Percentiles rank a stretch among this genome's conserved stretches.
These are phyloP conservation scores for Aristolochia contorta DNA, from an alignment of 164 flowering plant species.

Conservation along the genomic window DNA sequence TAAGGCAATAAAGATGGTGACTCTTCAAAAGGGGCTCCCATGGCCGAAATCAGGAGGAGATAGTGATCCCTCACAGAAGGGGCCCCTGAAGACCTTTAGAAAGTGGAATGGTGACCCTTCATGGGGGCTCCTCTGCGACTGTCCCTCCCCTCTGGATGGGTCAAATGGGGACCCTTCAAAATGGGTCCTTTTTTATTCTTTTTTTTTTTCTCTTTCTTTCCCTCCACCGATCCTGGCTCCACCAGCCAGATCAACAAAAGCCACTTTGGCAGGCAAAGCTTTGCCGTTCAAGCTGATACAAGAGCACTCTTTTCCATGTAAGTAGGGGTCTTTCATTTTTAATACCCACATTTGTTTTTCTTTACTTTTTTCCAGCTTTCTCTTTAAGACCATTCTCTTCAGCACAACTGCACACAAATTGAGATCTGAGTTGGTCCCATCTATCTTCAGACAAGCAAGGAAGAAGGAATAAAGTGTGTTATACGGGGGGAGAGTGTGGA, in stretches of 20 bases:
- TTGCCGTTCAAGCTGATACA: conserved; percentile 27
- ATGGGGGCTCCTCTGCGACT: neutral
- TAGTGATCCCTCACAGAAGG: neutral
- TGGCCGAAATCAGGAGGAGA: conserved; percentile 6
- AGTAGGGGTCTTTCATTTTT: conserved; percentile 16
- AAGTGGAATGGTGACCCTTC: neutral
- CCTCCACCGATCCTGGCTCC: conserved; percentile 6
- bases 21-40: conserved; percentile 31
- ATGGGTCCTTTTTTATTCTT: neutral
- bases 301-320: conserved; percentile 69
- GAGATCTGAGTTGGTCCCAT: conserved; percentile 39
- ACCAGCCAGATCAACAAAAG: conserved; percentile 4
- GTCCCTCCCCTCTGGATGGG: neutral
- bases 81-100: neutral
- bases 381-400: conserved; percentile 63
- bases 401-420: conserved; percentile 23
- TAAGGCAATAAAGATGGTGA: conserved; percentile 24
- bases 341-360: conserved; percentile 17
- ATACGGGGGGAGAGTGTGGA: neutral
- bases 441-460: conserved; percentile 27
- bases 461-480: conserved; percentile 33
- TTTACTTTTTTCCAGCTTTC: conserved; percentile 39
- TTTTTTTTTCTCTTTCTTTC: neutral
- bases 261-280: conserved; percentile 15
- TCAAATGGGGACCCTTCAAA: neutral